A percentile compares a stretch with the other conserved stretches of the same genome.
phyloP scores from a whole-genome alignment of 306 rosid species.

The Echinosophora koreensis region DNA sequence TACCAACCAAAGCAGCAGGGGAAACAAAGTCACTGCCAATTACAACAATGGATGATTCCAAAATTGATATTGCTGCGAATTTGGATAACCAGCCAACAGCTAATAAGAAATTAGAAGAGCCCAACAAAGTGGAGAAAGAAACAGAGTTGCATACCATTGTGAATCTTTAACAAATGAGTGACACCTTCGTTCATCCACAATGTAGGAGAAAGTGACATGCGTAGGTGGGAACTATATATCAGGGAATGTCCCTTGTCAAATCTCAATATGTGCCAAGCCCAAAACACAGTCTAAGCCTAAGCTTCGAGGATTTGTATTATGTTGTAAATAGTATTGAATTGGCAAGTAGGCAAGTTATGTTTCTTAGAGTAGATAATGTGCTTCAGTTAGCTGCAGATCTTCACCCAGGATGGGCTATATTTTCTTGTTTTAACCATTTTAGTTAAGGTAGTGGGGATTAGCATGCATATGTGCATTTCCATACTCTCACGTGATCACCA shows the following conservation, averaged over 20 bases:
- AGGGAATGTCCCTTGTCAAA: neutral
- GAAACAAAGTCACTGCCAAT: constrained; percentile 28
- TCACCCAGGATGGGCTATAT: too few species aligned
- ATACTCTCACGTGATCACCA: too few species aligned
- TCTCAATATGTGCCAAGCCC: neutral
- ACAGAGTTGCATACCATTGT: neutral
- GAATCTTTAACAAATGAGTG: neutral
- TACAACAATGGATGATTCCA: neutral
- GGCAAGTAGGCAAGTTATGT: neutral
- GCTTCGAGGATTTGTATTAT: neutral
- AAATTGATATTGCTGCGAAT: neutral
- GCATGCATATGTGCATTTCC: too few species aligned
- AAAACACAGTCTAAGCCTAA: neutral
- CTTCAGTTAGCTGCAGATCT: neutral
- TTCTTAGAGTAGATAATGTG: neutral
- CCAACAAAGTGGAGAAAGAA: constrained; percentile 30
- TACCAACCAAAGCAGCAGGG: neutral
- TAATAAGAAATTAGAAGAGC: neutral
- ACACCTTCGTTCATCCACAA: neutral
- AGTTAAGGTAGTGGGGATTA: too few species aligned
- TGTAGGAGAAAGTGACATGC: neutral
- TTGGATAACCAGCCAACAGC: neutral
- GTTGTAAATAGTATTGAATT: neutral
- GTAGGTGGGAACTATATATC: too few species aligned
- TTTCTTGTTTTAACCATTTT: neutral